These are phyloP conservation scores for Trichothecium roseum DNA, from an alignment of 2,329 filamentous ascomycete species.

Conservation along the genomic window DNA sequence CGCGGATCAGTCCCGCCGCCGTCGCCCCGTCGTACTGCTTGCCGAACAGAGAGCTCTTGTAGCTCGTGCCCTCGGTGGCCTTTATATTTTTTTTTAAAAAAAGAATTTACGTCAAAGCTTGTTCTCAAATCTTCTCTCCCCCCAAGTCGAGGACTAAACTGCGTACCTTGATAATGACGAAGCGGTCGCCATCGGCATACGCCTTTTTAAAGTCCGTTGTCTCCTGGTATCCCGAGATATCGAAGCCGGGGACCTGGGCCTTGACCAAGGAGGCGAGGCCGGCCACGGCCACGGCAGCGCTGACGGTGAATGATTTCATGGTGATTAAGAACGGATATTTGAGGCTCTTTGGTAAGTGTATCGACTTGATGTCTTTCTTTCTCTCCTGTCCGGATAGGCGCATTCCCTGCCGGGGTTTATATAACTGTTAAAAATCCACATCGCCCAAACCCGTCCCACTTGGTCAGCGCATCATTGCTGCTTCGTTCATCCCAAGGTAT, in stretches of 20 bases:
- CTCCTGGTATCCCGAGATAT: constrained; percentile 29
- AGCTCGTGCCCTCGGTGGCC: constrained; percentile 41
- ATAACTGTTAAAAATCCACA: too few relatives aligned
- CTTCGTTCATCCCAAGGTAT: too few relatives aligned
- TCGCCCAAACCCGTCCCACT: too few relatives aligned
- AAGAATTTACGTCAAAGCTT: too few relatives aligned
- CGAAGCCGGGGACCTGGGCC: constrained; percentile 26
- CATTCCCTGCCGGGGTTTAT: too few relatives aligned
- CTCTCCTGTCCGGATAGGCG: too few relatives aligned
- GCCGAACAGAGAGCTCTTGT: constrained; percentile 31
- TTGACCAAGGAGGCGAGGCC: constrained; percentile 1
- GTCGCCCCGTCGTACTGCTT: constrained; percentile 38
- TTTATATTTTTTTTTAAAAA: constrained; percentile 14
- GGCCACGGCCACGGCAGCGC: constrained; percentile 3
- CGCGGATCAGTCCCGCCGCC: constrained; percentile 38
- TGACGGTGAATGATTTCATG: constrained; percentile 7
- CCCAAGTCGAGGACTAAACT: neutral
- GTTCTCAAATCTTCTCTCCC: too few relatives aligned
- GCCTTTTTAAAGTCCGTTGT: constrained; percentile 24
- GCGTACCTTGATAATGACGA: constrained; percentile 31
- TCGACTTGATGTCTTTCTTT: too few relatives aligned
- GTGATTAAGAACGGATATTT: neutral
- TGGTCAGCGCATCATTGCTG: too few relatives aligned
- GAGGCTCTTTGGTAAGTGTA: too few relatives aligned
- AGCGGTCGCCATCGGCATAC: constrained; percentile 26